Conservation (phyloP, 2,329 filamentous ascomycete species). For the Phaeosphaeria sp. region DNA sequence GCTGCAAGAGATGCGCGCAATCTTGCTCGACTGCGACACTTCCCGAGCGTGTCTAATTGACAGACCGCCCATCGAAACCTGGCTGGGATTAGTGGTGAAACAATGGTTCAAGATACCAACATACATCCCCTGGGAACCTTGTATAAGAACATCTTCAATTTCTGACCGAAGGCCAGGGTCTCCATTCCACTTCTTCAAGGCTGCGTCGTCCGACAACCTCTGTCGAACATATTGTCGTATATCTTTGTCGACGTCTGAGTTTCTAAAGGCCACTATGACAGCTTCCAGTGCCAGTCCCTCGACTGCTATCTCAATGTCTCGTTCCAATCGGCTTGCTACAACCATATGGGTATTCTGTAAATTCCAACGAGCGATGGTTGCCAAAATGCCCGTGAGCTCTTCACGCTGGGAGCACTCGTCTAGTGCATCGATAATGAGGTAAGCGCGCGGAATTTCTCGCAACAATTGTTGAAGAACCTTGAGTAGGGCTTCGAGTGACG, state of each 20-base stretch:
- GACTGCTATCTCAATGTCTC: conserved; percentile 28
- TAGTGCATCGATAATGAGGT: conserved; percentile 31
- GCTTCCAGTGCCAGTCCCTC: conserved; percentile 10
- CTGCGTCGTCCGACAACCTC: conserved; percentile 43
- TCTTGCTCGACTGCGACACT: conserved; percentile 18
- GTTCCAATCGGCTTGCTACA: conserved; percentile 31
- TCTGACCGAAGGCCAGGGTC: conserved; percentile 29
- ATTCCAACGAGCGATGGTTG: conserved; percentile 22
- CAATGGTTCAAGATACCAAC: background rate
- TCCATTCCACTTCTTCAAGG: conserved; percentile 27
- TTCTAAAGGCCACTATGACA: conserved; percentile 22
- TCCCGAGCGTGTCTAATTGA: conserved; percentile 25
- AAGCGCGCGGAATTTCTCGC: conserved; percentile 17
- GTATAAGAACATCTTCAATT: conserved; percentile 37
- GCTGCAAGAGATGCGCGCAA: conserved; percentile 19
- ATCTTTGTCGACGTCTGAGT: conserved; percentile 27
- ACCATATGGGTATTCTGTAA: conserved; percentile 26
- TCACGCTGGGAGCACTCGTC: conserved; percentile 32
- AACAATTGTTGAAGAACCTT: conserved; percentile 28
- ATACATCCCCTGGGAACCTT: conserved; percentile 31
- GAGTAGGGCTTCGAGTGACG: conserved; percentile 29
- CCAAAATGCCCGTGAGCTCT: conserved; percentile 25
- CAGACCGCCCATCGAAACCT: conserved; percentile 35
- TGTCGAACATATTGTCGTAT: conserved; percentile 31
- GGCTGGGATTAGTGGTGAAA: conserved; percentile 6